These are phyloP conservation scores for Crepidotus variabilis DNA, from an alignment of 768 basidiomycete genomes.

Conservation along the genomic window DNA sequence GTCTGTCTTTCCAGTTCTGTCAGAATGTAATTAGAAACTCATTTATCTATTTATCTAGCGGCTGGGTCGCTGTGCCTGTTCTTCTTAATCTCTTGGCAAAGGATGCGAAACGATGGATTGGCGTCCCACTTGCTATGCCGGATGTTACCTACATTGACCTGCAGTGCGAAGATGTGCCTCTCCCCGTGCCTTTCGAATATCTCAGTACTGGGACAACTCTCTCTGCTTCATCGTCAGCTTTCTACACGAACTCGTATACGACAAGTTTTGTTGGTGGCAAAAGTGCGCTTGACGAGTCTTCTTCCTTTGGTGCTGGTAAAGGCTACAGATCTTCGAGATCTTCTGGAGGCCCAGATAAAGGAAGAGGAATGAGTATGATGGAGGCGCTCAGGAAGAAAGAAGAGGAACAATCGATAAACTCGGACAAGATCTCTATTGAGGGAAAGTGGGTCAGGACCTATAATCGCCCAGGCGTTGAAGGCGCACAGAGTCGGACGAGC, in stretches of 20 bases:
- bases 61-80: constrained; percentile 23
- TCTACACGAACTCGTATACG: constrained; percentile 4
- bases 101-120: constrained; percentile 23
- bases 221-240: constrained; percentile 4
- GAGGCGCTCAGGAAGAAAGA: constrained; percentile 6
- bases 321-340: neutral
- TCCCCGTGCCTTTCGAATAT: constrained; percentile 13
- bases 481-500: constrained; percentile 2
- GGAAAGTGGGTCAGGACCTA: constrained; percentile 27
- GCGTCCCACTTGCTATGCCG: constrained; percentile 27
- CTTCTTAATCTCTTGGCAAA: constrained; percentile 29
- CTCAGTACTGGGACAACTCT: constrained; percentile 4
- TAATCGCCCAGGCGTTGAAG: constrained; percentile 15
- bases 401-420: constrained; percentile 6
- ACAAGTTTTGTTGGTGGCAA: constrained; percentile 4
- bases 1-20: constrained; percentile 17
- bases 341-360: neutral
- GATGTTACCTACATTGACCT: constrained; percentile 30
- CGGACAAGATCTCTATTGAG: constrained; percentile 24
- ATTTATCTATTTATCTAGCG: constrained; percentile 13
- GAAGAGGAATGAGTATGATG: constrained; percentile 10
- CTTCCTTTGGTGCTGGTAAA: neutral
- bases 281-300: constrained; percentile 6
- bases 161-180: constrained; percentile 22
- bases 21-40: neutral